Base-by-base conservation (phyloP, 1,139 yeast species). In the Zygoascus meyerae region DNA sequence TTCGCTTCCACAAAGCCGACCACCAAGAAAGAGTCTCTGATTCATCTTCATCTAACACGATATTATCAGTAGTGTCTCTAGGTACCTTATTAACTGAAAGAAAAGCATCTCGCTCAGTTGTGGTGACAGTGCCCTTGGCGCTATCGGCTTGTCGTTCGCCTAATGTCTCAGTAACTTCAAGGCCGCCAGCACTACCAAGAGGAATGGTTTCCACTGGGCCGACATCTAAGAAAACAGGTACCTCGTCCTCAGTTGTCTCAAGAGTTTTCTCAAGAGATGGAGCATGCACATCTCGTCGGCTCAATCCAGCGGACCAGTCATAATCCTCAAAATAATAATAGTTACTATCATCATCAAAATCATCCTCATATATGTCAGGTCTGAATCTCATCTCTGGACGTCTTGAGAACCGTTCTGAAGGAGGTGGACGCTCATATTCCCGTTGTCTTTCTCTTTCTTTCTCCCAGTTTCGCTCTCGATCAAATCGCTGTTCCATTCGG, bases 321-420 rank as follows among this genome's bases (percentile, higher is more conserved):
- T 43, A 45, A 17, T 47, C 41, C 15, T 47, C 48, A 14, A 26
- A 37, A 15, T 40, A 39, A 30, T 39, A 33, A n/a, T 47, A 37
- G 16, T 44, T 40, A 4, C 35, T 40, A 14, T 44, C 36, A 10
- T 40, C 37, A 18, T 28, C 12, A 34, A 40, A 34, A 5, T 47
- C 34, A 17, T 44, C 43, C 14, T 40, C 42, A 15, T 40, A 40
- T 16, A 29, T 11, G 11, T 44, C 45, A 5, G 28, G 16, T 11
- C 42, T 26, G 17, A 15, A 11, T 29, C 34, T 26, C 16, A 12
- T 15, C 6, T 33, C 16, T 8, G 40, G 46, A n/a, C 32, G 21
- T 28, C 40, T 36, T 5, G 42, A 6, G 12, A 16, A 26, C 12
- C 32, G 36, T 15, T 16, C 31, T 29, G 47, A 44, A 16, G 44